Base-by-base conservation (phyloP, 305 asterid genomes). In the Fraxinus sp. region DNA sequence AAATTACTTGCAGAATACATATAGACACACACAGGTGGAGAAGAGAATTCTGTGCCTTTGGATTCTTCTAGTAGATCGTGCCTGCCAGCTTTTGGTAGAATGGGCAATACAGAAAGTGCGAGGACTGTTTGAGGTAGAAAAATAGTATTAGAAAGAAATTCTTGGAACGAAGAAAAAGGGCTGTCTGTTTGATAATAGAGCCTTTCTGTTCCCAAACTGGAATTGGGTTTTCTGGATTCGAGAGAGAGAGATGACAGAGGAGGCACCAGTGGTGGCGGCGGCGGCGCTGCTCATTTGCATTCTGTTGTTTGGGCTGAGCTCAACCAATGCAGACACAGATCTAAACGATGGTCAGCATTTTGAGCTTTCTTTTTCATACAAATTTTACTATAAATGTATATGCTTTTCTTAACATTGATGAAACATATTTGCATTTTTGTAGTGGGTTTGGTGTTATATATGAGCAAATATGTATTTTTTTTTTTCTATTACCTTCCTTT, bases 21-120 rank as follows among this genome's bases (percentile, higher is more conserved):
- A 26, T 24, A 9, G 5, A 24, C 35, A 64, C 36, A 9, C 14
- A 66, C n/a, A 26, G 82, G 66, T 52, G 16, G 16, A 11, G 74
- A 39, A 77, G 82, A 77, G 84, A 89, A 82, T 81, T 91, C 86
- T 78, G 91, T 91, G 96, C 94, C 94, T 88, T 93, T 91, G 98
- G 97, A 94, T 91, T 91, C 95, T 92, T 90, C 78, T 82, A 87
- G 86, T 90, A 87, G 91, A 89, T 90, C 93, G 96, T 93, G 96
- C 93, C 95, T 93, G 97, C 97, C 97, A 93, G 97, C 97, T 94
- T 92, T 66, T 81, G 82, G 68, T 84, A 80, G 89, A 91, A 84
- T 90, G 89, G 88, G 90, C 83, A 46, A 84, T 75, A 74, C 82
- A 86, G 79, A 83, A 85, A 89, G 83, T 52, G 84, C 84, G 80